phyloP scores from a whole-genome alignment of 768 basidiomycete species.

The Phanerochaete carnosa region DNA sequence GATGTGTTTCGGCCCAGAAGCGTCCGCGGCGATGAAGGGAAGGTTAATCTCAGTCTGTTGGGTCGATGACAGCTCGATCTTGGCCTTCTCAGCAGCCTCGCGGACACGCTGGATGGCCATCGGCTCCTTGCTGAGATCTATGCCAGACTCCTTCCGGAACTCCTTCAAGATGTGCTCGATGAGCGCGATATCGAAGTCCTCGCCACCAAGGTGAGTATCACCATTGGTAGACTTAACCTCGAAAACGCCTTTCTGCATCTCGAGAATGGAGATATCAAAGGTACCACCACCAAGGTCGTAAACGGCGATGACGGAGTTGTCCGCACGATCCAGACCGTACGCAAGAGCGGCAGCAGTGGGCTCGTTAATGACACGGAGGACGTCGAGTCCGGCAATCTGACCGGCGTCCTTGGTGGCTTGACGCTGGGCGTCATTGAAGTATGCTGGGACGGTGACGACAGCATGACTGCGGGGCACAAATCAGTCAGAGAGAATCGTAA shows the following conservation, averaged over 20 bases:
- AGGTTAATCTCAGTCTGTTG: conserved; percentile 96
- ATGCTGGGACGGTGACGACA: conserved; percentile 95
- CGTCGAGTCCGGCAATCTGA: conserved; percentile 95
- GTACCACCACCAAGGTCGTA: conserved; percentile 99
- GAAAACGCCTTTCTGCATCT: conserved; percentile 99
- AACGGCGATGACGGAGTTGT: conserved; percentile 90
- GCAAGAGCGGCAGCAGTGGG: conserved; percentile 98
- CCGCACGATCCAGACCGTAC: conserved; percentile 85
- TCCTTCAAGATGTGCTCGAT: conserved; percentile 82
- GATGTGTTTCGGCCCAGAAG: conserved; percentile 94
- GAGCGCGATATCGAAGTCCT: conserved; percentile 93
- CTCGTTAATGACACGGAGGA: conserved; percentile 98
- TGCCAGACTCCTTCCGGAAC: conserved; percentile 92
- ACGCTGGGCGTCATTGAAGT: conserved; percentile 99
- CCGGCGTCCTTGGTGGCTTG: conserved; percentile 99
- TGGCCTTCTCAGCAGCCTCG: conserved; percentile 99
- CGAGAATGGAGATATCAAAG: conserved; percentile 98
- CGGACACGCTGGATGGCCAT: conserved; percentile 99
- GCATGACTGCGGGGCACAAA: conserved; percentile 60
- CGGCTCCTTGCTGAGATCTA: conserved; percentile 78
- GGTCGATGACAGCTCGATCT: conserved; percentile 95
- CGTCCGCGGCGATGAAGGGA: conserved; percentile 97
- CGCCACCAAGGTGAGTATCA: conserved; percentile 94
- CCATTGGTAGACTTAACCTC: conserved; percentile 99
- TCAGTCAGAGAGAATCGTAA: conserved; percentile 1